These are phyloP conservation scores for Amanita exitialis DNA, from an alignment of 768 basidiomycete species.

Conservation along the genomic window DNA sequence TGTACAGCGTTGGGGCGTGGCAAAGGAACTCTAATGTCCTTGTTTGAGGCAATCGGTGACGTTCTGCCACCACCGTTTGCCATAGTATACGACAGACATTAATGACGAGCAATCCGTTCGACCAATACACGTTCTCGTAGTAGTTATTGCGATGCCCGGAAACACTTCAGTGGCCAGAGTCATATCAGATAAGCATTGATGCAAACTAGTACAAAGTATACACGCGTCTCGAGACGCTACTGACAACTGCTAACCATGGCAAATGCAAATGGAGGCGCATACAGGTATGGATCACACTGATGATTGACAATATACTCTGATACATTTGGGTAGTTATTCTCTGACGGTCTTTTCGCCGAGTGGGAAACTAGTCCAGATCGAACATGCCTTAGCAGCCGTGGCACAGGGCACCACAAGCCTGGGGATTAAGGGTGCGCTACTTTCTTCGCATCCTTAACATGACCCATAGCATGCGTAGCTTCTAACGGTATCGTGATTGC, in stretches of 20 bases:
- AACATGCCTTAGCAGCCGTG: constrained; percentile 97
- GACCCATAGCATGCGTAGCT: constrained; percentile 35
- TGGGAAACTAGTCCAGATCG: constrained; percentile 98
- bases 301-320: constrained; percentile 7
- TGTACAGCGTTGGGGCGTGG: constrained; percentile 13
- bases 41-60: constrained; percentile 67
- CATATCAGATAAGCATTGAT: neutral
- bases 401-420: constrained; percentile 93
- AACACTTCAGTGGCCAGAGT: neutral
- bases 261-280: constrained; percentile 73
- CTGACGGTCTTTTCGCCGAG: constrained; percentile 99
- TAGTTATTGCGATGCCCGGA: neutral
- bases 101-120: neutral
- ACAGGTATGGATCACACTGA: constrained; percentile 38
- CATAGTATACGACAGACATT: constrained; percentile 42
- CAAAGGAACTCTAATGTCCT: constrained; percentile 30
- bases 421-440: constrained; percentile 86
- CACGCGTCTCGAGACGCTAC: constrained; percentile 5
- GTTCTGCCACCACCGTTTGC: constrained; percentile 43
- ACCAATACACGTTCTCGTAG: neutral
- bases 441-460: neutral
- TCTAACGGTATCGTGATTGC: constrained; percentile 99
- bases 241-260: constrained; percentile 41
- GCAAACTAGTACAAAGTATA: constrained; percentile 7
- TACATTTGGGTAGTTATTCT: constrained; percentile 64